Evolutionary conservation across 192 early-diverging fungal genomes (phyloP).

Genomic region (Haplosporangium gracile): DNA sequence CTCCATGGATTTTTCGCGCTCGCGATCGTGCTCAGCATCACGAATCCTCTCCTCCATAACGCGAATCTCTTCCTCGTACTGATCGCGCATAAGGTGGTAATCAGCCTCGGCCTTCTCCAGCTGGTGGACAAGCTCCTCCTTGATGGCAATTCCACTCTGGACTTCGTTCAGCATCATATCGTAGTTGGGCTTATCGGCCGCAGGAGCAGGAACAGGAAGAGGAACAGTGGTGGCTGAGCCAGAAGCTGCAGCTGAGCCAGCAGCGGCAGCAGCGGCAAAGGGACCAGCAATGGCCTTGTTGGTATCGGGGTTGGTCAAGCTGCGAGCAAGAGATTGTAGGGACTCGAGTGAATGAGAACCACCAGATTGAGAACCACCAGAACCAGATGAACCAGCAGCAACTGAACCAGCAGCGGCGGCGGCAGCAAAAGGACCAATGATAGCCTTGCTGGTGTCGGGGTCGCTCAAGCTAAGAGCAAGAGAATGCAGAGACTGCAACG

Average conservation of each 20-base stretch:
- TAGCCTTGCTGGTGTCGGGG: constrained; percentile 13
- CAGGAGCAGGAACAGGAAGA: constrained; percentile 16
- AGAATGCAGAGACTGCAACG: neutral
- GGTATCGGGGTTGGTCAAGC: constrained; percentile 6
- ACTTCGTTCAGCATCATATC: constrained; percentile 68
- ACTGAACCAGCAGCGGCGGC: neutral
- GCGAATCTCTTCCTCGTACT: constrained; percentile 80
- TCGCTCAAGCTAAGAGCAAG: constrained; percentile 20
- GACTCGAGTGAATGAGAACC: neutral
- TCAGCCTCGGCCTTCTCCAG: constrained; percentile 69
- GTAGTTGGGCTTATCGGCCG: constrained; percentile 35
- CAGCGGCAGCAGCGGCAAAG: constrained; percentile 2
- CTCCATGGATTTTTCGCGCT: constrained; percentile 56
- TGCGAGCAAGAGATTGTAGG: constrained; percentile 15
- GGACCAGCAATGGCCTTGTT: constrained; percentile 19
- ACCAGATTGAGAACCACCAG: neutral
- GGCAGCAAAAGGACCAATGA: constrained; percentile 14
- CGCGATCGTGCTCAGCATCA: constrained; percentile 72
- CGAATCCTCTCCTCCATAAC: constrained; percentile 74
- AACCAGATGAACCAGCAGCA: constrained; percentile 21
- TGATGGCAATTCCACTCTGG: constrained; percentile 69
- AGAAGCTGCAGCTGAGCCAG: neutral
- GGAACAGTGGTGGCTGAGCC: neutral
- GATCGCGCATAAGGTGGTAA: constrained; percentile 67
- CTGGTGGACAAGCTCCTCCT: constrained; percentile 71